Conservation (phyloP, 805 yeast genomes). For the Yarrowia osloensis region DNA sequence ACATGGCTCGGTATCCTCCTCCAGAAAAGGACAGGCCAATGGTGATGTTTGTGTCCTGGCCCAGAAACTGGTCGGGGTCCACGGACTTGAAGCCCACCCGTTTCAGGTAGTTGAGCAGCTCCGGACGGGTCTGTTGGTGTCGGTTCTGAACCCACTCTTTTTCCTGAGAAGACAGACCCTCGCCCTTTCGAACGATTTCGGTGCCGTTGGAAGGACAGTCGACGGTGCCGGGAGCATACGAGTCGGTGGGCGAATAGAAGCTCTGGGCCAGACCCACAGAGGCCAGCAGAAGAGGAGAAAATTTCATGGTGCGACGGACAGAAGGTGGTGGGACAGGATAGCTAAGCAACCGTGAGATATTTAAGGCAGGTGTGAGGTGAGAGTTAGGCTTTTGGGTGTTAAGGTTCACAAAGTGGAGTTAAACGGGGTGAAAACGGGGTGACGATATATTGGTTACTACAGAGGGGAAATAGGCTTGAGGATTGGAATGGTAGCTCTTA, state of each 20-base stretch:
- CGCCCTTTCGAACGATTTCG: conserved; percentile 42
- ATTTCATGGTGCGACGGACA: conserved; percentile 9
- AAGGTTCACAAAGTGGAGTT: too few relatives aligned
- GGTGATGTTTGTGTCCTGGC: conserved; percentile 47
- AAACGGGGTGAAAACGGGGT: too few relatives aligned
- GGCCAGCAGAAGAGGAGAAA: conserved; percentile 3
- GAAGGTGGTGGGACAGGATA: not conserved
- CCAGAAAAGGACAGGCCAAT: conserved; percentile 66
- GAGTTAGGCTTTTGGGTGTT: not conserved
- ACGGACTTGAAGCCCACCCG: conserved; percentile 53
- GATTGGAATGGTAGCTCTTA: too few relatives aligned
- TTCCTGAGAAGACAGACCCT: conserved; percentile 39
- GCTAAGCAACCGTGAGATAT: conserved; percentile 23
- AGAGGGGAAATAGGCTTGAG: too few relatives aligned
- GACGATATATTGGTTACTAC: too few relatives aligned
- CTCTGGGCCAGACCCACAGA: conserved; percentile 17
- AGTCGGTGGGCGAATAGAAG: conserved; percentile 43
- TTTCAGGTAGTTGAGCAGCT: conserved; percentile 57
- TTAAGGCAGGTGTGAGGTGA: not conserved
- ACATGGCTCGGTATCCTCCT: conserved; percentile 90
- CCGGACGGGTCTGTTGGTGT: conserved; percentile 44
- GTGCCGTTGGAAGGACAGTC: conserved; percentile 46
- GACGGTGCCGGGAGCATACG: conserved; percentile 51
- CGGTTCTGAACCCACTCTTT: conserved; percentile 40
- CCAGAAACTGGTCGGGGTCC: conserved; percentile 70